phyloP scores from a whole-genome alignment of 2,329 filamentous ascomycete genomes.

The Fusarium sp. region DNA sequence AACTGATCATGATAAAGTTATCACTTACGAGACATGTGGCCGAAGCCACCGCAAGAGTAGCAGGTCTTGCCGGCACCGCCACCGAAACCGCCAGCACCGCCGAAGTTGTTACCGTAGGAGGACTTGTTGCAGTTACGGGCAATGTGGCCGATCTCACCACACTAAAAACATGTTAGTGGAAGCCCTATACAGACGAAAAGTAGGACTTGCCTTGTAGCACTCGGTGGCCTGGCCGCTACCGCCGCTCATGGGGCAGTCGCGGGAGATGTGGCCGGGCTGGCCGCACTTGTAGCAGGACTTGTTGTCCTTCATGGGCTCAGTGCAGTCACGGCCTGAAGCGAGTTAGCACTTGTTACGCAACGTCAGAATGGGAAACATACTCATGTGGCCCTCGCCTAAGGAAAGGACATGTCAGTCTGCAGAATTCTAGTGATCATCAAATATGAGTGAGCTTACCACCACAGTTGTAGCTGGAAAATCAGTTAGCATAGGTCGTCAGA shows the following conservation, averaged over 20 bases:
- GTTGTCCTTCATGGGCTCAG: conserved; percentile 86
- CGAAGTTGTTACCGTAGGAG: conserved; percentile 61
- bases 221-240: conserved; percentile 67
- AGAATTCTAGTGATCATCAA: not conserved
- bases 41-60: conserved; percentile 97
- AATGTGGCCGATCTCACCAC: conserved; percentile 95
- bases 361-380: conserved; percentile 60
- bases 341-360: conserved; percentile 18
- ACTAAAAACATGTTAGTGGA: conserved; percentile 59
- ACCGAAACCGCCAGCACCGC: conserved; percentile 58
- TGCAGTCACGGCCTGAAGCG: conserved; percentile 84
- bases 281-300: conserved; percentile 84
- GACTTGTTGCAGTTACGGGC: conserved; percentile 87
- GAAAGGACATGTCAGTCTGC: conserved; percentile 43
- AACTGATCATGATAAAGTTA: not conserved
- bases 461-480: conserved; percentile 76
- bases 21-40: conserved; percentile 87
- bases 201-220: conserved; percentile 81
- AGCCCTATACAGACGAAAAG: not conserved
- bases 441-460: conserved; percentile 66
- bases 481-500: conserved; percentile 2
- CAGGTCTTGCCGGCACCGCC: conserved; percentile 81
- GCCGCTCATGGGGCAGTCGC: conserved; percentile 76
- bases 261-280: conserved; percentile 88
- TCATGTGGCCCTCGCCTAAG: conserved; percentile 77